phyloP scores from a whole-genome alignment of 371 early-diverging fungal genomes.

The Syncephalis plumigaleata region DNA sequence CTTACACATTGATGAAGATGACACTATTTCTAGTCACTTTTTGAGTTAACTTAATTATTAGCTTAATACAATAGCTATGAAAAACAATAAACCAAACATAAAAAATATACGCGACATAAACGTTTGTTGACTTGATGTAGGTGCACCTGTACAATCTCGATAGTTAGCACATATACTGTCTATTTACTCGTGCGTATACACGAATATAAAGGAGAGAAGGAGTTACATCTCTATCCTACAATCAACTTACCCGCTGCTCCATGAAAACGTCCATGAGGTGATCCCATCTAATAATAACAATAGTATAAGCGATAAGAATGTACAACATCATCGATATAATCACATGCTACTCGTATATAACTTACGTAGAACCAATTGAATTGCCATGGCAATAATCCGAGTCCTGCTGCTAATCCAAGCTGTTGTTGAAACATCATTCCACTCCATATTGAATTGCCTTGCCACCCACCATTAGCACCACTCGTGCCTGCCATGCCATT shows the following conservation, averaged over 20 bases:
- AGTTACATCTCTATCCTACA: too few relatives aligned
- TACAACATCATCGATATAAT: constrained; percentile 6
- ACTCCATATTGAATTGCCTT: constrained; percentile 21
- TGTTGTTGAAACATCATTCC: constrained; percentile 21
- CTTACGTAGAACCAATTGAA: constrained; percentile 43
- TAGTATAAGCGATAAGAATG: not conserved
- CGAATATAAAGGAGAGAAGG: too few relatives aligned
- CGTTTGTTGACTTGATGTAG: constrained; percentile 24
- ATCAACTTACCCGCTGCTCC: not conserved
- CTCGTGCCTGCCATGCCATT: constrained; percentile 25
- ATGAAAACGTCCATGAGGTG: not conserved
- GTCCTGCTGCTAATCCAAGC: constrained; percentile 25
- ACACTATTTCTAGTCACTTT: too few relatives aligned
- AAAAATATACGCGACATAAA: constrained; percentile 45
- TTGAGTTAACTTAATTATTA: constrained; percentile 10
- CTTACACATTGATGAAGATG: too few relatives aligned
- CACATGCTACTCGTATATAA: constrained; percentile 11
- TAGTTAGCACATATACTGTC: constrained; percentile 1
- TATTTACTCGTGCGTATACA: too few relatives aligned
- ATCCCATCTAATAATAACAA: not conserved
- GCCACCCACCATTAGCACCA: constrained; percentile 20
- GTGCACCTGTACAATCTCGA: not conserved
- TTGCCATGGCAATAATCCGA: constrained; percentile 34
- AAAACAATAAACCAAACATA: constrained; percentile 40
- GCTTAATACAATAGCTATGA: constrained; percentile 38